Conservation (phyloP, 495 filamentous ascomycete genomes). For the Neurospora discreta region DNA sequence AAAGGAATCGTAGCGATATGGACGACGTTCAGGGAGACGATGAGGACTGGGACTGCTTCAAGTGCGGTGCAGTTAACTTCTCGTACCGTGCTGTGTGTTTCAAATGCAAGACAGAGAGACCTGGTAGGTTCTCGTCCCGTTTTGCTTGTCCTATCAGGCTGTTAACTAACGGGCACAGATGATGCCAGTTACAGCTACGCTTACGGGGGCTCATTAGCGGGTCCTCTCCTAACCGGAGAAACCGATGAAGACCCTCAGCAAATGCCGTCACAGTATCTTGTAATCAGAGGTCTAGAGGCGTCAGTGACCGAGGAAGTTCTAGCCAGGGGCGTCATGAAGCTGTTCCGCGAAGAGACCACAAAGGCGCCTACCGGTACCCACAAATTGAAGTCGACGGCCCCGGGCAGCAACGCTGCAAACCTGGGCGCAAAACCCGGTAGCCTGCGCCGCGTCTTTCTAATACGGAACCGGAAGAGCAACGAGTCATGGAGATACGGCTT, state of each 20-base stretch:
- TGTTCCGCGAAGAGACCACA: conserved; percentile 42
- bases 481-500: conserved; percentile 85
- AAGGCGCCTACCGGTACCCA: conserved; percentile 29
- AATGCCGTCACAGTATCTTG: conserved; percentile 67
- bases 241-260: conserved; percentile 70
- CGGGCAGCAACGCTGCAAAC: conserved; percentile 54
- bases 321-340: conserved; percentile 67
- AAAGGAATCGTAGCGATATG: conserved; percentile 47
- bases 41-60: conserved; percentile 68
- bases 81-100: conserved; percentile 59
- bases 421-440: conserved; percentile 68
- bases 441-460: conserved; percentile 65
- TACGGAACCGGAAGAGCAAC: conserved; percentile 61
- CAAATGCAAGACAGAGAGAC: conserved; percentile 59
- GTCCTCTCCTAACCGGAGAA: conserved; percentile 49
- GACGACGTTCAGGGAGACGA: conserved; percentile 43
- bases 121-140: conserved; percentile 43
- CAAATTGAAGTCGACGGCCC: conserved; percentile 62
- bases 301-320: conserved; percentile 68
- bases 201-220: conserved; percentile 5
- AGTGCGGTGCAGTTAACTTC: conserved; percentile 66
- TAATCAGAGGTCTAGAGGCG: conserved; percentile 64
- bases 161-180: conserved; percentile 8
- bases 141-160: neutral
- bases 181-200: conserved; percentile 17